phyloP scores from a whole-genome alignment of 2,329 filamentous ascomycete species.

The Annulohypoxylon truncatum region DNA sequence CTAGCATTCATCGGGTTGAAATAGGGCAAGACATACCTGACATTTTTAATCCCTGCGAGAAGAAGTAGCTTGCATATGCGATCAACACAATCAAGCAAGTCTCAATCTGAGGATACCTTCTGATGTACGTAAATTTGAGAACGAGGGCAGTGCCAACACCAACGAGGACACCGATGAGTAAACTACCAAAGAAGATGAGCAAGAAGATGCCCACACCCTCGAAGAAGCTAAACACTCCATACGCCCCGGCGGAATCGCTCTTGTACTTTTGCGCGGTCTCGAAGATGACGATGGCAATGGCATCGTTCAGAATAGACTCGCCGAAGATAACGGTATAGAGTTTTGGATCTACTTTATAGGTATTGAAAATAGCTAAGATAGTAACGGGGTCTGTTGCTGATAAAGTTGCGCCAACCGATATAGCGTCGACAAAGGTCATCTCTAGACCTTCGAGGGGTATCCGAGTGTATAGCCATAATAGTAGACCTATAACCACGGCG shows the following conservation, averaged over 20 bases:
- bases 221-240: slow-evolving; percentile 85
- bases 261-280: slow-evolving; percentile 96
- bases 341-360: slow-evolving; percentile 99
- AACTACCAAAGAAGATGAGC: slow-evolving; percentile 92
- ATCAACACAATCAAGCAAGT: slow-evolving; percentile 94
- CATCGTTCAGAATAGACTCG: slow-evolving; percentile 97
- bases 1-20: background rate
- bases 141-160: slow-evolving; percentile 88
- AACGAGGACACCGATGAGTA: slow-evolving; percentile 88
- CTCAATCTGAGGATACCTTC: slow-evolving; percentile 94
- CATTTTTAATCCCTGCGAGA: slow-evolving; percentile 94
- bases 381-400: slow-evolving; percentile 98
- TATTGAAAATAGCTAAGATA: slow-evolving; percentile 98
- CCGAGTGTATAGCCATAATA: slow-evolving; percentile 89
- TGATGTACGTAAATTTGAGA: slow-evolving; percentile 93
- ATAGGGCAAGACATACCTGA: slow-evolving; percentile 75
- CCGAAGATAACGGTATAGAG: slow-evolving; percentile 99
- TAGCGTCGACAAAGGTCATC: slow-evolving; percentile 93
- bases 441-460: slow-evolving; percentile 87
- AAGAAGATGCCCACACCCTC: slow-evolving; percentile 95
- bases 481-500: slow-evolving; percentile 89
- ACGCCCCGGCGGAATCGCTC: slow-evolving; percentile 74
- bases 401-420: slow-evolving; percentile 94
- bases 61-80: slow-evolving; percentile 96
- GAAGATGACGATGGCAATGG: slow-evolving; percentile 97